A percentile compares a stretch with the other conserved stretches of the same genome.
phyloP scores from a whole-genome alignment of 2,329 filamentous ascomycete species.

The Colletotrichum melonis region DNA sequence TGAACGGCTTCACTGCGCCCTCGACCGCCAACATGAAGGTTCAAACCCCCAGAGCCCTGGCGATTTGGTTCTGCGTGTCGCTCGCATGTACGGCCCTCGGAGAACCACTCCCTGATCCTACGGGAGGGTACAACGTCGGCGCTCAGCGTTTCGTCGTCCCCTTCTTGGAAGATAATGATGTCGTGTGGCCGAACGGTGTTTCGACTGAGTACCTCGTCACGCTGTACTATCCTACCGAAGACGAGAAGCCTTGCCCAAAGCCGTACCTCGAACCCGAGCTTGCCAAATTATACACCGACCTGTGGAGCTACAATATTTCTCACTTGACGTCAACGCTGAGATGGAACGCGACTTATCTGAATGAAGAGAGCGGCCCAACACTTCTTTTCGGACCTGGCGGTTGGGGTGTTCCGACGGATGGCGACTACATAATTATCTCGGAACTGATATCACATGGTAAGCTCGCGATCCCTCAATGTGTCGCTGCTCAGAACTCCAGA shows the following conservation, averaged over 20 bases:
- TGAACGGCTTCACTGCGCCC: fast-evolving
- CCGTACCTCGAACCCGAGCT: conserved; percentile 32
- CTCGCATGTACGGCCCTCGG: not conserved
- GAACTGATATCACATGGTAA: conserved; percentile 33
- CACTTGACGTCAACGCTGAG: conserved; percentile 28
- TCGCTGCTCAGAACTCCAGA: no score
- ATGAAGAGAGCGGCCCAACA: conserved; percentile 6
- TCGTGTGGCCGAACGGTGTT: conserved; percentile 19
- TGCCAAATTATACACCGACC: conserved; percentile 5
- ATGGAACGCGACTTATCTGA: conserved; percentile 25
- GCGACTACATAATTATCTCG: conserved; percentile 23
- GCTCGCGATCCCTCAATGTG: no score
- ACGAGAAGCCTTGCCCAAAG: conserved; percentile 4
- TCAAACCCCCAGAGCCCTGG: fast-evolving
- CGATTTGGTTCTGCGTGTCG: not conserved
- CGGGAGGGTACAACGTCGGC: conserved; percentile 33
- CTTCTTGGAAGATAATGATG: conserved; percentile 7
- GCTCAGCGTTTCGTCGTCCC: conserved; percentile 25
- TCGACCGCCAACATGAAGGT: not conserved
- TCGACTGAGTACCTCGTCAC: conserved; percentile 34
- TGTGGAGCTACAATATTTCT: conserved; percentile 26
- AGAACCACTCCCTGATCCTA: conserved; percentile 7
- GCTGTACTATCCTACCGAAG: conserved; percentile 33
- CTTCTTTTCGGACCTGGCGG: conserved; percentile 31
- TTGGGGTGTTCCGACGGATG: conserved; percentile 29